phyloP scores from a whole-genome alignment of 192 early-diverging fungal species.

The Linnemannia schmuckeri region DNA sequence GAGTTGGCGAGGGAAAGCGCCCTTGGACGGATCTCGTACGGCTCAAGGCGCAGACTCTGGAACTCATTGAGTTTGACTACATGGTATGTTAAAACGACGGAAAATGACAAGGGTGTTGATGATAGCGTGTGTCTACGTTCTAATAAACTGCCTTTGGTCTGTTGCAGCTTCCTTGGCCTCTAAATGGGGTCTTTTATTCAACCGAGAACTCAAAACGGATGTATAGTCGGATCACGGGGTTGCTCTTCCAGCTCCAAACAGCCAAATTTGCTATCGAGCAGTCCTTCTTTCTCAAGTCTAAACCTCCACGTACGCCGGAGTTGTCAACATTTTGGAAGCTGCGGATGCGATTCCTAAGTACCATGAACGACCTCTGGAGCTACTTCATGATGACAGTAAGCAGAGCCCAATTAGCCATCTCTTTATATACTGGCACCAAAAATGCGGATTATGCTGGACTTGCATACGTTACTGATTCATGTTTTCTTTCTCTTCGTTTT shows the following conservation, averaged over 20 bases:
- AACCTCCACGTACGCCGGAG: constrained; percentile 2
- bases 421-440: background rate
- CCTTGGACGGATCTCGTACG: background rate
- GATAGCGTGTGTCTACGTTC: background rate
- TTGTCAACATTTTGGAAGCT: constrained; percentile 30
- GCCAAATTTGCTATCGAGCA: constrained; percentile 42
- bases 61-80: constrained; percentile 46
- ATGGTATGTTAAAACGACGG: constrained; percentile 17
- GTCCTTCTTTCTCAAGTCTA: constrained; percentile 31
- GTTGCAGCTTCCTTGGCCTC: constrained; percentile 41
- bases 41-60: constrained; percentile 12
- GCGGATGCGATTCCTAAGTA: constrained; percentile 30
- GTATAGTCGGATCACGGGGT: constrained; percentile 40
- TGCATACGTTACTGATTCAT: background rate
- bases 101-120: background rate
- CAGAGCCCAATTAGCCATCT: background rate
- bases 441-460: background rate
- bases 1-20: constrained; percentile 2
- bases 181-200: constrained; percentile 35
- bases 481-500: background rate
- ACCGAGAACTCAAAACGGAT: constrained; percentile 26
- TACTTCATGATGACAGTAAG: constrained; percentile 55
- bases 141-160: background rate
- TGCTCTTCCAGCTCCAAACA: constrained; percentile 42
- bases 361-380: constrained; percentile 50